These are phyloP conservation scores for Phytopythium helicoides DNA, from an alignment of 352 stramenopile species.

Conservation along the genomic window DNA sequence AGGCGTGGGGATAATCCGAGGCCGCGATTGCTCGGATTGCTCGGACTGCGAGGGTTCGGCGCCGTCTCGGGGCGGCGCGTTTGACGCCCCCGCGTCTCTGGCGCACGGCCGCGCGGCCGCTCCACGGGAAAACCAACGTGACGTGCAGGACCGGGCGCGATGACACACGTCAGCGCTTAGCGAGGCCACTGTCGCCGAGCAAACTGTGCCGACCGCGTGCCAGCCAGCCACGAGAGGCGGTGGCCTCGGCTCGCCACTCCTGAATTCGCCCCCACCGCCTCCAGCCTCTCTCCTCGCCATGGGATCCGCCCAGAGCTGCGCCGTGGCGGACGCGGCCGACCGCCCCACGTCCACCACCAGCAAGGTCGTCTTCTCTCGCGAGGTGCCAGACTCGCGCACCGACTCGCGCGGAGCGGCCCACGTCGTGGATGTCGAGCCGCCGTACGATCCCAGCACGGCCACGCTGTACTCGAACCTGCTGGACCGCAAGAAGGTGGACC, in stretches of 20 bases:
- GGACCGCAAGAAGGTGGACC: constrained; percentile 34
- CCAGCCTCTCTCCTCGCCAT: background rate
- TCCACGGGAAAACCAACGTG: too few species aligned
- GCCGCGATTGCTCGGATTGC: too few species aligned
- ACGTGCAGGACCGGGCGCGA: too few species aligned
- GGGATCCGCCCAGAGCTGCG: constrained; percentile 3
- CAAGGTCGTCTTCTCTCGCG: constrained; percentile 19
- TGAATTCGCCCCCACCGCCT: background rate
- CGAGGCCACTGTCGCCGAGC: too few species aligned
- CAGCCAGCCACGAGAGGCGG: too few species aligned
- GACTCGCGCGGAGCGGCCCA: constrained; percentile 24
- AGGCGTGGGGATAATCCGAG: too few species aligned
- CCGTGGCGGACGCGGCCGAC: constrained; percentile 6
- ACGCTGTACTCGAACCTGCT: constrained; percentile 59
- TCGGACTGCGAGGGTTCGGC: too few species aligned
- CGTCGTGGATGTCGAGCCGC: constrained; percentile 13
- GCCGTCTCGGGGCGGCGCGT: too few species aligned
- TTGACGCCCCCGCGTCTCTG: too few species aligned
- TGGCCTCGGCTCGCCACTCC: background rate
- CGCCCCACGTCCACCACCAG: constrained; percentile 18
- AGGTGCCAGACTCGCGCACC: constrained; percentile 19
- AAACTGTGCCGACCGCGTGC: too few species aligned
- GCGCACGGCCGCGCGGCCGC: too few species aligned
- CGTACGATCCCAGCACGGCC: constrained; percentile 31
- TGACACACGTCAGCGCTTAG: too few species aligned